Base-by-base conservation (phyloP, 192 early-diverging fungal genomes). In the Coemansia sp. region DNA sequence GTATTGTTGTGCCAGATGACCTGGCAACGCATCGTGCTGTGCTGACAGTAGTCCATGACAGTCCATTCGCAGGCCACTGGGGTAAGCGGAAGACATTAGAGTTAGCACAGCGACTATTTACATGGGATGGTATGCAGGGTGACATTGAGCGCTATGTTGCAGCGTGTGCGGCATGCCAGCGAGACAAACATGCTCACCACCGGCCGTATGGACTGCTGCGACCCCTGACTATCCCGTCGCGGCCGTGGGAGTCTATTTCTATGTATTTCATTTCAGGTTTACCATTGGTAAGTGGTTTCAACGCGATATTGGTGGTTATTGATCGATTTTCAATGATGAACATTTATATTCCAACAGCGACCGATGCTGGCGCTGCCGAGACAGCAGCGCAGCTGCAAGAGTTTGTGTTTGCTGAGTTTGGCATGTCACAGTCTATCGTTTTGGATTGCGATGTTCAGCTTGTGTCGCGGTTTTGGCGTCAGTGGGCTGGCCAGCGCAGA, bases 251-350 rank as follows among this genome's bases (percentile, higher is more conserved):
- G 58, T 60, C 43, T 1, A 25, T 60, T 4, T 60, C 58, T 1
- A 14, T 48, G 41, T 45, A 67, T 12, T 61, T 67, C 4, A 35
- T 56, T n/a, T 15, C 29, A 56, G 15, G 58, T 4, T n/a, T 67
- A 24, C 49, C 39, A 0, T 2, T 29, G 37, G 29, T 38, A n/a
- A 24, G 15, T 27, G 21, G 38, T 5, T 8, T 25, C 51, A 5
- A 62, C 19, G 32, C 54, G 1, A 61, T 68, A 10, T 17, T 68
- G 52, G 51, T 43, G 0, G 59, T 68, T 2, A 60, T 68, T 0
- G 66, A 68, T 3, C 17, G 43, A 7, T 49, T 56, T 21, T 53
- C 58, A 0, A 68, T 38, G 41, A 57, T 32, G 25, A 32, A 17
- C 15, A 48, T 60, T 15, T 68, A 52, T 23, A 48, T 65, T 22